Percentiles rank a stretch among this genome's conserved stretches.
These are phyloP conservation scores for Austroboletus novae-zelandiae DNA, from an alignment of 1,284 basidiomycete genomes.

Conservation along the genomic window DNA sequence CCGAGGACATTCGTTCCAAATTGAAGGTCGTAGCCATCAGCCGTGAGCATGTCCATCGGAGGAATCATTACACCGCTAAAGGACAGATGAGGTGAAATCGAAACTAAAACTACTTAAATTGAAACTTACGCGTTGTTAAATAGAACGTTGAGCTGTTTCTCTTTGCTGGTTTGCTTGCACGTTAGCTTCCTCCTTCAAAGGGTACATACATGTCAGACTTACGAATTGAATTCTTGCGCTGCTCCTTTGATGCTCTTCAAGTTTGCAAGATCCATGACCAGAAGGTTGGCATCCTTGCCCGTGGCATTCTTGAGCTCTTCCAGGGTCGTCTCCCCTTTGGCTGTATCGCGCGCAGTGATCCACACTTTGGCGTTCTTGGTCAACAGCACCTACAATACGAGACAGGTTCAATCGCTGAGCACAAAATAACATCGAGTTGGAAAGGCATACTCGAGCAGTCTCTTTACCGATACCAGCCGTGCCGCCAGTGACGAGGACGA, in stretches of 20 bases:
- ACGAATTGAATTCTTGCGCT: constrained; percentile 43
- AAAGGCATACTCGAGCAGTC: constrained; percentile 19
- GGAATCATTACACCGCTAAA: constrained; percentile 59
- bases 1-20: constrained; percentile 62
- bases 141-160: constrained; percentile 48
- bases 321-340: constrained; percentile 50
- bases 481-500: constrained; percentile 42
- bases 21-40: constrained; percentile 60
- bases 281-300: constrained; percentile 46
- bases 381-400: constrained; percentile 42
- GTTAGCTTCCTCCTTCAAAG: background rate
- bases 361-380: constrained; percentile 63
- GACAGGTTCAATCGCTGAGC: background rate
- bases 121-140: constrained; percentile 51
- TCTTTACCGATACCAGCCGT: constrained; percentile 37
- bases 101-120: no score
- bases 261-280: constrained; percentile 59
- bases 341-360: constrained; percentile 50
- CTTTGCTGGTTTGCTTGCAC: constrained; percentile 35
- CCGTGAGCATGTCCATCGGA: constrained; percentile 44
- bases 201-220: constrained; percentile 13
- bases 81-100: no score
- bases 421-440: no score
- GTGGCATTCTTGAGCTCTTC: constrained; percentile 44
- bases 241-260: constrained; percentile 49